These are phyloP conservation scores for Leishmania arabica DNA, from an alignment of 208 protist species.

Conservation along the genomic window DNA sequence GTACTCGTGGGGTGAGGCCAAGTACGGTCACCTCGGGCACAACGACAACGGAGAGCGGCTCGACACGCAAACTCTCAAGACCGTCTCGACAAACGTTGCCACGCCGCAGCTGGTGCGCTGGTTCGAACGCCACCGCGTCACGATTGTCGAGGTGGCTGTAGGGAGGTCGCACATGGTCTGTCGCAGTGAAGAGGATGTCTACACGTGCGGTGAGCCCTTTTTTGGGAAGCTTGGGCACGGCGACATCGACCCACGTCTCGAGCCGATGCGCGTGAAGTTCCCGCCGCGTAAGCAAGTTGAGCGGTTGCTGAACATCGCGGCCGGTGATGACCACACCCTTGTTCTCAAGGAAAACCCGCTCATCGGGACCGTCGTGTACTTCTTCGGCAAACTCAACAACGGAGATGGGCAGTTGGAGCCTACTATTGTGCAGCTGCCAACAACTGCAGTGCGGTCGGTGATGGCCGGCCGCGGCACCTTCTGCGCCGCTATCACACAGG, in stretches of 20 bases:
- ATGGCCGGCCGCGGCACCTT: slow-evolving; percentile 58
- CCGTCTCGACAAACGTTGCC: slow-evolving; percentile 47
- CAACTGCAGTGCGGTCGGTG: slow-evolving; percentile 34
- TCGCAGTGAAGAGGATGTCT: slow-evolving; percentile 64
- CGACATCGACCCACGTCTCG: slow-evolving; percentile 32
- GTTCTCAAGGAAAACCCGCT: slow-evolving; percentile 63
- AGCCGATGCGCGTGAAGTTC: slow-evolving; percentile 68
- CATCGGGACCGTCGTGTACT: slow-evolving; percentile 74
- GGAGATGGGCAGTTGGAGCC: slow-evolving; percentile 61
- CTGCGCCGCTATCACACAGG: slow-evolving; percentile 35
- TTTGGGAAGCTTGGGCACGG: slow-evolving; percentile 83
- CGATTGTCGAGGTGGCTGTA: slow-evolving; percentile 65
- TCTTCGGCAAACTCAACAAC: slow-evolving; percentile 72
- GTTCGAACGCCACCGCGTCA: slow-evolving; percentile 74
- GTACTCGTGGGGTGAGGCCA: slow-evolving; percentile 78
- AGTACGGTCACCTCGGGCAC: slow-evolving; percentile 77
- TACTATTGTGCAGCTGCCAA: slow-evolving; percentile 45
- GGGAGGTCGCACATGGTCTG: slow-evolving; percentile 65
- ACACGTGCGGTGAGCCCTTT: slow-evolving; percentile 67
- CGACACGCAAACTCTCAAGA: slow-evolving; percentile 58
- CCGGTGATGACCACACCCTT: slow-evolving; percentile 79
- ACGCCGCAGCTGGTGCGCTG: slow-evolving; percentile 57
- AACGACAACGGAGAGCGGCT: slow-evolving; percentile 64
- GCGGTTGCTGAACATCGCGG: slow-evolving; percentile 52
- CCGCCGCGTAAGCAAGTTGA: slow-evolving; percentile 60